Evolutionary conservation across 192 early-diverging fungal genomes (phyloP), one percentile per base, ranked within the genome.

Genomic region (Jimgerdemannia lactiflua): DNA sequence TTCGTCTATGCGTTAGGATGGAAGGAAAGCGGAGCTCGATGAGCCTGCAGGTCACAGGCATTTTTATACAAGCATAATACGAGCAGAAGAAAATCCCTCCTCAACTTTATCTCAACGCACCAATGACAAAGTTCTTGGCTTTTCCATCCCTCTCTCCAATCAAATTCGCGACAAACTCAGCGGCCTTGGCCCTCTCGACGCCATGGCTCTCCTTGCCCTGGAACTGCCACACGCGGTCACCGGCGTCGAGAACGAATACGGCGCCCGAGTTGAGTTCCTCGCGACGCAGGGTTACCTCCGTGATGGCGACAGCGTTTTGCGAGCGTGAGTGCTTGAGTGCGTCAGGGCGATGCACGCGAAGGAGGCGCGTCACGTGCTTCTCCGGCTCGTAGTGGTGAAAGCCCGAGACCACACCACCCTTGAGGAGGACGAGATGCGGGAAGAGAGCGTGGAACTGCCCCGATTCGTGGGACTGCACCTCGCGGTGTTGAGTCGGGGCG

Each of bases 221-320:
- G 89, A 91, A 93, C 77, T 90, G 90, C 74, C 86, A 87, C 43
- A 95, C 79, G 3, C 83, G 76, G 42, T 88, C 79, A n/a, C 93
- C 94, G 2, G 78, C 79, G 76, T 95, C 93, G 39, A 93, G 71
- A 10, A 95, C 82, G 81, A 95, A 95, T 17, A 94, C 93, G 75
- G 93, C 93, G 0, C 89, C 91, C 18, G 84, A 83, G 81, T 92
- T 93, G 40, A 95, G 77, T 42, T 85, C 87, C 8, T 75, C 77
- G 68, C 75, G 73, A 14, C 81, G 71, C 54, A 86, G 67, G 18
- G 84, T 77, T 2, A 93, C 91, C 81, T 95, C 86, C n/a, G 81
- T 75, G 70, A 94, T 81, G 19, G 90, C 82, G 63, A 93, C 82
- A 4, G 84, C 80, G 44, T 82, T 82, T 18, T 77, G 84, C 14